Conservation (phyloP, 23 red algal genomes). For the Gracilaria domingensis region DNA sequence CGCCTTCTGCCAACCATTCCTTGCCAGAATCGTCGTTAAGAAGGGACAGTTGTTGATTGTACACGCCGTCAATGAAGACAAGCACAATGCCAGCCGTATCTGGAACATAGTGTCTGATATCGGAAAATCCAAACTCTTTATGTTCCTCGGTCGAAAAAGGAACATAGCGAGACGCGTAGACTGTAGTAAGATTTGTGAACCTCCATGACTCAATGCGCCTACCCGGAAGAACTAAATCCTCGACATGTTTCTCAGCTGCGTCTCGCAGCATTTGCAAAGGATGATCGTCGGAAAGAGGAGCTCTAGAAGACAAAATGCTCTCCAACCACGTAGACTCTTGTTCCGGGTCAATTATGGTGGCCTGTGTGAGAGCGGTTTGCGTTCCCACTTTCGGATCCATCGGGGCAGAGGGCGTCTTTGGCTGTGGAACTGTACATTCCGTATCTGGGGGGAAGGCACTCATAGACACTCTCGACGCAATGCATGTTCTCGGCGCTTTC, state of each 20-base stretch:
- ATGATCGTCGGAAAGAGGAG: slow-evolving; percentile 1
- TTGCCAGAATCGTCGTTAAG: slow-evolving; percentile 49
- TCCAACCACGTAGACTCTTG: slow-evolving; percentile 53
- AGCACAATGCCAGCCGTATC: slow-evolving; percentile 68
- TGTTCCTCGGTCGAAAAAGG: not conserved
- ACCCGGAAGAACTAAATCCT: slow-evolving; percentile 40
- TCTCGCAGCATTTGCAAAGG: slow-evolving; percentile 26
- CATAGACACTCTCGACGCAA: not conserved
- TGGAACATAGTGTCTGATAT: slow-evolving; percentile 35
- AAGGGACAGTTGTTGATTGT: slow-evolving; percentile 54
- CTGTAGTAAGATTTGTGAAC: slow-evolving; percentile 73
- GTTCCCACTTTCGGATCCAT: slow-evolving; percentile 47
- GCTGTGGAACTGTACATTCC: slow-evolving; percentile 33
- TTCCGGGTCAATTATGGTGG: not conserved
- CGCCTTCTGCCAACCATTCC: slow-evolving; percentile 50
- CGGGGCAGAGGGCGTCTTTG: not conserved
- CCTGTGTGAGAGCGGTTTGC: slow-evolving; percentile 43
- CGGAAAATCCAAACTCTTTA: slow-evolving; percentile 20
- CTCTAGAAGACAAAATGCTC: slow-evolving; percentile 27
- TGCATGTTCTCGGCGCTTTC: no score
- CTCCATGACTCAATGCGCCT: slow-evolving; percentile 80
- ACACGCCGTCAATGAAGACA: slow-evolving; percentile 83
- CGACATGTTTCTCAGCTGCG: slow-evolving; percentile 5
- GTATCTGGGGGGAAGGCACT: slow-evolving; percentile 23
- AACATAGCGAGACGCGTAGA: slow-evolving; percentile 64